Percentiles rank a stretch among this genome's conserved stretches.
phyloP scores from a whole-genome alignment of 768 basidiomycete genomes.

The Russula griseocarnosa region DNA sequence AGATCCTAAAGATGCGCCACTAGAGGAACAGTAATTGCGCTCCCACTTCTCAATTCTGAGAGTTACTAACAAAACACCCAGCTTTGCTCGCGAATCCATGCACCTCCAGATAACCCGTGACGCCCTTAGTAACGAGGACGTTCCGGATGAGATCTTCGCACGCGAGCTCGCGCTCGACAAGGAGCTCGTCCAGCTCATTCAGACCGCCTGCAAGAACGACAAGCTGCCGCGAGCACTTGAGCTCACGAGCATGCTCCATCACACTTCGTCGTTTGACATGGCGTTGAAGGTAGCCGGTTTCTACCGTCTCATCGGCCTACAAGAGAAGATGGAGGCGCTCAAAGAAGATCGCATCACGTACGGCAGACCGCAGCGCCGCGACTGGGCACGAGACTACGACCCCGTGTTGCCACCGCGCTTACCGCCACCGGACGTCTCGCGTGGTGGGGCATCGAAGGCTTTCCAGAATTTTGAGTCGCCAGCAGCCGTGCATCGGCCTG shows the following conservation, averaged over 20 bases:
- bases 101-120: conserved; percentile 69
- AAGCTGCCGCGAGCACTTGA: conserved; percentile 86
- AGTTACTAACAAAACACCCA: conserved; percentile 33
- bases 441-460: conserved; percentile 43
- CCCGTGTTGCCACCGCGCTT: conserved; percentile 37
- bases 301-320: conserved; percentile 78
- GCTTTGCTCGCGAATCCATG: conserved; percentile 76
- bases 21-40: conserved; percentile 71
- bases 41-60: conserved; percentile 10
- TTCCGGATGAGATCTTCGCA: conserved; percentile 60
- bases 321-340: conserved; percentile 74
- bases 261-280: conserved; percentile 66
- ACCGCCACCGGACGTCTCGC: conserved; percentile 25
- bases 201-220: conserved; percentile 83
- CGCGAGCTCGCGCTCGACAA: conserved; percentile 86
- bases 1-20: conserved; percentile 53
- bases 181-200: conserved; percentile 80
- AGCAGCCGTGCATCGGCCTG: conserved; percentile 62
- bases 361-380: conserved; percentile 53
- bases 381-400: conserved; percentile 53
- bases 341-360: conserved; percentile 53
- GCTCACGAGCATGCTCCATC: conserved; percentile 72
- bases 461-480: conserved; percentile 67
- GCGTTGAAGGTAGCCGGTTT: conserved; percentile 85
- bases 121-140: conserved; percentile 63